These are phyloP conservation scores for Camelina laxa DNA, from an alignment of 345 rosid species.

Conservation along the genomic window DNA sequence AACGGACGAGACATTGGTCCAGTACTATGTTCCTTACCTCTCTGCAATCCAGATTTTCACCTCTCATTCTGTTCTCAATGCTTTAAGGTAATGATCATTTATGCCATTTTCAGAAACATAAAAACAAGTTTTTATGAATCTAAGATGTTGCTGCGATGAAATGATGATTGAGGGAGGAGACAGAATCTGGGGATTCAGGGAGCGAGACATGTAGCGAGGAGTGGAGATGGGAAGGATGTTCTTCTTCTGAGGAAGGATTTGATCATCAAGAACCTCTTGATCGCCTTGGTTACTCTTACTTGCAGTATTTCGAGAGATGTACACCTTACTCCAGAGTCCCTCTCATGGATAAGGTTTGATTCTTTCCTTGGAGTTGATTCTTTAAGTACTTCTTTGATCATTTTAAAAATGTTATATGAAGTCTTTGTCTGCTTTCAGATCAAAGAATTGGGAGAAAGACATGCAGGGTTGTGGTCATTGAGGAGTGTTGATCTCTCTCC, in stretches of 20 bases:
- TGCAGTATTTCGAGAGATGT: slow-evolving; percentile 84
- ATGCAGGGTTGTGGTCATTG: slow-evolving; percentile 77
- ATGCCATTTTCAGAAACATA: background rate
- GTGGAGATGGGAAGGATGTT: slow-evolving; percentile 85
- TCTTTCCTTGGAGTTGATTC: background rate
- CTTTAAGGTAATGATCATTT: slow-evolving; percentile 53
- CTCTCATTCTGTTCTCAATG: slow-evolving; percentile 60
- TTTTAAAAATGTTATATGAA: background rate
- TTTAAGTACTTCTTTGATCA: background rate
- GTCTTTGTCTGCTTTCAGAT: slow-evolving; percentile 55
- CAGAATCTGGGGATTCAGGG: slow-evolving; percentile 73
- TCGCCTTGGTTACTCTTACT: slow-evolving; percentile 72
- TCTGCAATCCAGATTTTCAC: slow-evolving; percentile 95
- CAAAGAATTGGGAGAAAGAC: slow-evolving; percentile 62
- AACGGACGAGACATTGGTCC: slow-evolving; percentile 75
- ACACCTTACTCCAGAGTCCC: slow-evolving; percentile 92
- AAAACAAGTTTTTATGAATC: slow-evolving; percentile 4
- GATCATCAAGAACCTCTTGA: slow-evolving; percentile 75
- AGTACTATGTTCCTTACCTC: slow-evolving; percentile 95
- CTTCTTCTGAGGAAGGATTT: slow-evolving; percentile 79
- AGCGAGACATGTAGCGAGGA: slow-evolving; percentile 88
- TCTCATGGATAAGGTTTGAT: slow-evolving; percentile 90
- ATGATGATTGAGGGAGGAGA: slow-evolving; percentile 47
- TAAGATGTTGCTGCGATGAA: slow-evolving; percentile 29
- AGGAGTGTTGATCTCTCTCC: slow-evolving; percentile 98